Evolutionary conservation across 2,329 filamentous ascomycete genomes (phyloP).

Genomic region (Cladophialophora exuberans): DNA sequence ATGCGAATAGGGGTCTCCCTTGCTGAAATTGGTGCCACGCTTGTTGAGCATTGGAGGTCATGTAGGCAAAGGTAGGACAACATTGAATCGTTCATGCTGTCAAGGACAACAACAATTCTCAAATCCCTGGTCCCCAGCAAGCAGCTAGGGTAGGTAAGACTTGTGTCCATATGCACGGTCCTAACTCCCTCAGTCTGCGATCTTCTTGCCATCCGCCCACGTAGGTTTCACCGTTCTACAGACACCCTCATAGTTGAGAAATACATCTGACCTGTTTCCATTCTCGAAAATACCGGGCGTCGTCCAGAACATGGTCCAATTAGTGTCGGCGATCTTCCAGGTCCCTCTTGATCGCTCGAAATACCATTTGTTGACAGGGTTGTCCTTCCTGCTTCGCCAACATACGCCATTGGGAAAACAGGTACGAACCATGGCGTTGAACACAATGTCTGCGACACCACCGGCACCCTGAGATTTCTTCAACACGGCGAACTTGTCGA

Average conservation of each 20-base stretch:
- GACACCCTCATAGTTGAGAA: slow-evolving; percentile 74
- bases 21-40: too few relatives aligned
- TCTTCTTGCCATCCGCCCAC: slow-evolving; percentile 49
- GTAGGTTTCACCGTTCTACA: slow-evolving; percentile 63
- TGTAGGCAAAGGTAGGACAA: too few relatives aligned
- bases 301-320: slow-evolving; percentile 99
- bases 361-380: slow-evolving; percentile 99
- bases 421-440: slow-evolving; percentile 88
- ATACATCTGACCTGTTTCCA: slow-evolving; percentile 48
- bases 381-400: slow-evolving; percentile 87
- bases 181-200: too few relatives aligned
- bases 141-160: not conserved
- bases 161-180: too few relatives aligned
- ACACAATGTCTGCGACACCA: slow-evolving; percentile 93
- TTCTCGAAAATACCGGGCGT: slow-evolving; percentile 63
- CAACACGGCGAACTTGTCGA: slow-evolving; percentile 96
- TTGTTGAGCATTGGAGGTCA: too few relatives aligned
- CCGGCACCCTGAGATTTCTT: slow-evolving; percentile 86
- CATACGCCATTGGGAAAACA: slow-evolving; percentile 89
- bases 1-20: too few relatives aligned
- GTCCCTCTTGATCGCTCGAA: slow-evolving; percentile 87
- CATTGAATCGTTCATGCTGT: too few relatives aligned
- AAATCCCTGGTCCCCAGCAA: not conserved
- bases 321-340: slow-evolving; percentile 76
- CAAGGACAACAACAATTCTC: not conserved